phyloP scores from a whole-genome alignment of 768 basidiomycete species.

The Mycena olivaceomarginata region DNA sequence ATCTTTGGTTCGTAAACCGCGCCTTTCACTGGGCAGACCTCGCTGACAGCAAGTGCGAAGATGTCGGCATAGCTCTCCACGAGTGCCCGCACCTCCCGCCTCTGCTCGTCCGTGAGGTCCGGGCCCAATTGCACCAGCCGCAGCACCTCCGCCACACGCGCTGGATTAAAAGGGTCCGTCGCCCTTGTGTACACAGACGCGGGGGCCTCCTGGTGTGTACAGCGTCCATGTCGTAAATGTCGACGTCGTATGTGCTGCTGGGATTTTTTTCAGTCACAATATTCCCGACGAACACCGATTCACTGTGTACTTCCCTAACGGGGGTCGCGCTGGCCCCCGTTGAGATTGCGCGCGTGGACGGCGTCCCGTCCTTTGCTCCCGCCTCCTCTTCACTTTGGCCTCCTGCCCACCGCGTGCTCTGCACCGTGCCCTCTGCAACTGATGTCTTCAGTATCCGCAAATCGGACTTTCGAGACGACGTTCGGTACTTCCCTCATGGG shows the following conservation, averaged over 20 bases:
- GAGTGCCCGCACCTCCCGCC: slow-evolving; percentile 43
- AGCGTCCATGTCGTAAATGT: slow-evolving; percentile 12
- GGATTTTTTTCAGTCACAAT: not conserved
- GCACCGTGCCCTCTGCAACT: not conserved
- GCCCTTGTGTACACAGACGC: slow-evolving; percentile 44
- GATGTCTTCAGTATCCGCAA: no score
- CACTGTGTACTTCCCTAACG: not conserved
- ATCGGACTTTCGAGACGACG: no score
- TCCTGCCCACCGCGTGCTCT: no score
- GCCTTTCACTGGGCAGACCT: slow-evolving; percentile 57
- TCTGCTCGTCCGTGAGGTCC: slow-evolving; percentile 53
- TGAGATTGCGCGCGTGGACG: no score
- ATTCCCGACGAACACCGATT: not conserved
- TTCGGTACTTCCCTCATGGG: no score
- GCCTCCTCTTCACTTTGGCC: no score
- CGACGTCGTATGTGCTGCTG: not conserved
- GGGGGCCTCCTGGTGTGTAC: not conserved
- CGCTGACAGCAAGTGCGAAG: slow-evolving; percentile 61
- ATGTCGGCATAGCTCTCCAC: slow-evolving; percentile 58
- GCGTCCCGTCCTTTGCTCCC: no score
- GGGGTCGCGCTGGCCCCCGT: not conserved
- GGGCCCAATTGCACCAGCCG: slow-evolving; percentile 49
- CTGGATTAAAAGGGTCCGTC: slow-evolving; percentile 50
- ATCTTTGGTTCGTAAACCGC: slow-evolving; percentile 58
- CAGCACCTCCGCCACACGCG: slow-evolving; percentile 45